Base-by-base conservation (phyloP, 805 yeast genomes). In the Pichia californica region DNA sequence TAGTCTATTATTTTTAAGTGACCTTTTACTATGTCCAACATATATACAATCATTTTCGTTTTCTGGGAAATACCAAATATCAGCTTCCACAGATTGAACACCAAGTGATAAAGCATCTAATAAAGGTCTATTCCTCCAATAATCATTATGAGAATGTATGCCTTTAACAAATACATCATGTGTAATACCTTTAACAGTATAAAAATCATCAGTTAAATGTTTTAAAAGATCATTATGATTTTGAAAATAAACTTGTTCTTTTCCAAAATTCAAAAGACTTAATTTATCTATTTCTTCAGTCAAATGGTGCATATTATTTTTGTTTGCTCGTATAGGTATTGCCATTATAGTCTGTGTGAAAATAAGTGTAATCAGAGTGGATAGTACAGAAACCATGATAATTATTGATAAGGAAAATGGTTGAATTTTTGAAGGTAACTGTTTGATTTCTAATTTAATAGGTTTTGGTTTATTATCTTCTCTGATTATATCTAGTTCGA, bases 1-100 rank as follows among this genome's bases (percentile, higher is more conserved):
- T 0, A 83, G 79, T 35, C 68, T 64, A 19, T 62, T 62, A 6
- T 70, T 58, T 30, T 66, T 61, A 46, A 83, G 60, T 36, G 70
- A 70, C 7, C 65, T 64, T 43, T 66, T 64, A 45, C 74, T 74
- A 56, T 83, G 89, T 2, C 88, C 88, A 23, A 83, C 84, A 39
- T 71, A 80, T 14, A 81, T 54, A 11, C 50, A 47, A 29, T 64
- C 64, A 13, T 60, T 62, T 4, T 53, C 5, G 62, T 31, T 10
- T 2, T 41, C 46, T 3, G 36, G 59, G 41, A 71, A 72, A 38
- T 55, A 58, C 81, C 81, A 76, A 18, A 77, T 66, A 52, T 76
- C 82, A 19, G 76, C 75, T 53, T 76, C 82, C 16, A 76, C 69
- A 27, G 79, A 73, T 45, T 57, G 64, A 34, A 67, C 70, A 1